Percentiles rank a stretch among this genome's conserved stretches.
These are phyloP conservation scores for Xylariaceae sp. DNA, from an alignment of 2,329 filamentous ascomycete species.

Conservation along the genomic window DNA sequence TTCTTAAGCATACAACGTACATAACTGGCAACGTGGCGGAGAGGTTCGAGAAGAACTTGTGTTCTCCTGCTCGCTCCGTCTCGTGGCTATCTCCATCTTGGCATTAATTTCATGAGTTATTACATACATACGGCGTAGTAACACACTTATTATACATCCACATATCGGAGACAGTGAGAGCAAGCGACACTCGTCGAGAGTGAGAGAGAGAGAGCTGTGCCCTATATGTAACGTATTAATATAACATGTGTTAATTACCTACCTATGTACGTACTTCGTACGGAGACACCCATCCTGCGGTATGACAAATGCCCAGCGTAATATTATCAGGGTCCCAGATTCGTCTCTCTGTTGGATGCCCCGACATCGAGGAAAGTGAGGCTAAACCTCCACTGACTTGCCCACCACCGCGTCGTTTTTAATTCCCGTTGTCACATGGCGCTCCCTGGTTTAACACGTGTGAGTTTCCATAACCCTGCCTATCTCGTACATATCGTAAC, in stretches of 20 bases:
- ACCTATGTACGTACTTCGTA: background rate
- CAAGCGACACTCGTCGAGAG: too few species aligned
- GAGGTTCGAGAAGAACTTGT: background rate
- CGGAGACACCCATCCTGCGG: background rate
- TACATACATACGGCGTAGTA: background rate
- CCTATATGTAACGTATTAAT: background rate
- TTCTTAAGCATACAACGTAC: background rate
- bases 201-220: too few species aligned
- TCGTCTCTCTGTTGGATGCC: background rate
- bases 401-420: background rate
- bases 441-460: background rate
- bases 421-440: slow-evolving; percentile 6
- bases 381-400: background rate
- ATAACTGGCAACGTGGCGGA: background rate
- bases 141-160: background rate
- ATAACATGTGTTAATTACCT: background rate
- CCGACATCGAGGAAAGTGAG: background rate
- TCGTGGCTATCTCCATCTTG: slow-evolving; percentile 1
- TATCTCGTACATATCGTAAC: background rate
- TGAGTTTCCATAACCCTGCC: background rate
- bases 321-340: background rate
- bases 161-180: background rate
- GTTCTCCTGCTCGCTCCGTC: background rate
- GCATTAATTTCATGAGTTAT: slow-evolving; percentile 7
- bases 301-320: slow-evolving; percentile 10